Percentiles rank a stretch among this genome's conserved stretches.
Conservation (phyloP, 139 green algal species). For the Gonium pectorale region DNA sequence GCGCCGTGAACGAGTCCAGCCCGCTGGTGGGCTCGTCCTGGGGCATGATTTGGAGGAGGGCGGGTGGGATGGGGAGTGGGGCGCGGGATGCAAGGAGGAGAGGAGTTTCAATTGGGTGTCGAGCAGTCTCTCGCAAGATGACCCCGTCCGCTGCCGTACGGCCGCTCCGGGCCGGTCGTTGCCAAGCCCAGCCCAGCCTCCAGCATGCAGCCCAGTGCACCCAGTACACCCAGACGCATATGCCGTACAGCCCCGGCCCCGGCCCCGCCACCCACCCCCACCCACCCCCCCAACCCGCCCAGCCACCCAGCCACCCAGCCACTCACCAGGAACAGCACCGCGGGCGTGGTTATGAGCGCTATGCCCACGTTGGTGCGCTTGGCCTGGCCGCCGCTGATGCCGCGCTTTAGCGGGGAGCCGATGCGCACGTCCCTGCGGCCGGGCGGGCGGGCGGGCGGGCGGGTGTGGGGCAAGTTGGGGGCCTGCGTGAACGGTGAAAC, state of each 20-base stretch:
- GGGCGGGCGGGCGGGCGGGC: too few species aligned
- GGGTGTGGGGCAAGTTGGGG: too few species aligned
- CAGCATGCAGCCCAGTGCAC: too few species aligned
- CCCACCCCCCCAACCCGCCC: too few species aligned
- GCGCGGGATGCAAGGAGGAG: background rate
- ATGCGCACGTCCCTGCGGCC: conserved; percentile 46
- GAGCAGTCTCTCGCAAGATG: too few species aligned
- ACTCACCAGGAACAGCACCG: conserved; percentile 76
- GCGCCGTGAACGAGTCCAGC: conserved; percentile 76
- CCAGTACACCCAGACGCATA: too few species aligned
- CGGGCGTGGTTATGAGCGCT: conserved; percentile 67
- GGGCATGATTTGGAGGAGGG: background rate
- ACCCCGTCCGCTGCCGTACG: too few species aligned
- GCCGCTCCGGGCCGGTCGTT: too few species aligned
- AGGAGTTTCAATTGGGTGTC: too few species aligned
- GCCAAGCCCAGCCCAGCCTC: too few species aligned
- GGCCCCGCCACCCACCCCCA: background rate
- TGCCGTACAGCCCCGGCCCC: too few species aligned
- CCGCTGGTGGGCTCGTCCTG: conserved; percentile 74
- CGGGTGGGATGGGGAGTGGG: background rate
- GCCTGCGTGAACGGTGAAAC: too few species aligned
- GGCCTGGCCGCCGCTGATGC: conserved; percentile 67
- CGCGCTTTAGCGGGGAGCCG: conserved; percentile 47
- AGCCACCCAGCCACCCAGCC: conserved; percentile 29
- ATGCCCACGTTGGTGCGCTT: conserved; percentile 73